Conservation (phyloP, 805 yeast species). For the Teunomyces aglyptinius region DNA sequence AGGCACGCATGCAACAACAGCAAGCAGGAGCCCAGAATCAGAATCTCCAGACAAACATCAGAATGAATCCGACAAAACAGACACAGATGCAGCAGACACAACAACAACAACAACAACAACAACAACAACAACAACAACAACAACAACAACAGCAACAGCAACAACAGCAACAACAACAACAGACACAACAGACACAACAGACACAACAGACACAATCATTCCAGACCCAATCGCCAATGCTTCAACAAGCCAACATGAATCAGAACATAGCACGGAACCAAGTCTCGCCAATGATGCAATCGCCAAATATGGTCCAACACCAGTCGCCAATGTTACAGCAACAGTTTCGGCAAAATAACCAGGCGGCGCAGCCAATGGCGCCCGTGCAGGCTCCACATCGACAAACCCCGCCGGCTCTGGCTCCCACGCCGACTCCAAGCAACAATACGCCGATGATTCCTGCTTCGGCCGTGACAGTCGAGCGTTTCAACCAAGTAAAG, state of each 20-base stretch:
- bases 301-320: constrained; percentile 11
- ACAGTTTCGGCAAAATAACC: constrained; percentile 10
- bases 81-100: background rate
- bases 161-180: constrained; percentile 20
- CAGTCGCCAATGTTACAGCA: constrained; percentile 7
- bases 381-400: constrained; percentile 3
- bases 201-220: constrained; percentile 6
- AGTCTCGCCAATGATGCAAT: constrained; percentile 10
- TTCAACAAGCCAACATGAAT: constrained; percentile 9
- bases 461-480: constrained; percentile 30
- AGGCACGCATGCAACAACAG: constrained; percentile 17
- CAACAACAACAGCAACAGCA: constrained; percentile 28
- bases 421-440: constrained; percentile 3
- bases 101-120: background rate
- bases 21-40: constrained; percentile 8
- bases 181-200: background rate
- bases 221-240: constrained; percentile 6
- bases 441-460: constrained; percentile 11
- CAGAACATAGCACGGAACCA: constrained; percentile 9
- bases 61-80: background rate
- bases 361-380: constrained; percentile 1
- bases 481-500: constrained; percentile 43
- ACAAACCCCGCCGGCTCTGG: background rate
- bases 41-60: background rate
- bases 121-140: constrained; percentile 14